Conservation (phyloP, 1,284 basidiomycete species). For the Pisolithus thermaeus region DNA sequence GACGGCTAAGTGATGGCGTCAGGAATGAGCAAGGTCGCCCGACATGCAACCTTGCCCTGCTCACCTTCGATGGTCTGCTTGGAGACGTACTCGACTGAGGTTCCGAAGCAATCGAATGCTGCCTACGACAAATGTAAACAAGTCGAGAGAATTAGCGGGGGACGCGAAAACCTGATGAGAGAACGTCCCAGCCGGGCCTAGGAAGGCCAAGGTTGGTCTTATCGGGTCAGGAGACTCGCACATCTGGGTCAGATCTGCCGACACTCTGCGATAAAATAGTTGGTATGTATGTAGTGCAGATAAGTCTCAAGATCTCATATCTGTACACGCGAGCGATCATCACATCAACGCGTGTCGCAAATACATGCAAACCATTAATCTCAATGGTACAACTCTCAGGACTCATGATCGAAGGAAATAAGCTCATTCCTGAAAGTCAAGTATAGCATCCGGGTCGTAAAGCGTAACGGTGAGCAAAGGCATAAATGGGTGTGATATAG, state of each 20-base stretch:
- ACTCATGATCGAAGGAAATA: not conserved
- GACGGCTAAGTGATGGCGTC: conserved; percentile 39
- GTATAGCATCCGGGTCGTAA: conserved; percentile 35
- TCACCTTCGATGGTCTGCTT: conserved; percentile 51
- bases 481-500: conserved; percentile 57
- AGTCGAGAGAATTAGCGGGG: not conserved
- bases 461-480: conserved; percentile 34
- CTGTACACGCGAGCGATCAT: not conserved
- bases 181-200: conserved; percentile 73
- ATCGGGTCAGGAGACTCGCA: not conserved
- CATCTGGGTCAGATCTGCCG: too few species aligned
- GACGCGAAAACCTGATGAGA: conserved; percentile 56
- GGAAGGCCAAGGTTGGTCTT: conserved; percentile 37
- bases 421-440: conserved; percentile 3
- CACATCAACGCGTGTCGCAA: not conserved
- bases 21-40: not conserved
- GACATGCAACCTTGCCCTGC: conserved; percentile 1
- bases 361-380: not conserved
- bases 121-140: conserved; percentile 38
- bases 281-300: not conserved
- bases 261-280: too few species aligned
- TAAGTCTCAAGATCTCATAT: not conserved
- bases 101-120: conserved; percentile 52
- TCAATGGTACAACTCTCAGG: not conserved
- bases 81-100: conserved; percentile 45